Conservation (phyloP, 2,329 filamentous ascomycete genomes). For the Fusarium ramigenum region DNA sequence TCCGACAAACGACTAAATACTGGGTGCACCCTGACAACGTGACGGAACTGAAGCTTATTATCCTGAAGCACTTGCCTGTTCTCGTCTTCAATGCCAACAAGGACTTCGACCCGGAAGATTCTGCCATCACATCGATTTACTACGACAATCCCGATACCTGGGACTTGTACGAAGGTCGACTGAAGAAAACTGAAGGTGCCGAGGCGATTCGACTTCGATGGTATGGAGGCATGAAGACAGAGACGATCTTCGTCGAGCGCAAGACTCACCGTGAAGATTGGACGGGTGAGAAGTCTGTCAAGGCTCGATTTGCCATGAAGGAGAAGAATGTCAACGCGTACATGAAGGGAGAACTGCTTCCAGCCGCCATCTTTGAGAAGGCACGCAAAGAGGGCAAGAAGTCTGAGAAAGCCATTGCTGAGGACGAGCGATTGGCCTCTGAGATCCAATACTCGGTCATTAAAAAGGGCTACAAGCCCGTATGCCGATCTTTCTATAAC, state of each 20-base stretch:
- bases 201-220: slow-evolving; percentile 96
- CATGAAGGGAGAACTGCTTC: slow-evolving; percentile 83
- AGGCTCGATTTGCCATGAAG: slow-evolving; percentile 93
- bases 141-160: slow-evolving; percentile 95
- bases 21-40: slow-evolving; percentile 99
- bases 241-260: slow-evolving; percentile 95
- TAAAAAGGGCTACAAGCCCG: slow-evolving; percentile 85
- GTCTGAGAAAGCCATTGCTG: slow-evolving; percentile 86
- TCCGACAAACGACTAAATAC: slow-evolving; percentile 98
- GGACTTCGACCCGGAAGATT: slow-evolving; percentile 89
- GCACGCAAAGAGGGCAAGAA: slow-evolving; percentile 96
- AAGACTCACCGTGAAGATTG: slow-evolving; percentile 99
- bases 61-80: slow-evolving; percentile 96
- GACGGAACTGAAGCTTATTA: slow-evolving; percentile 96
- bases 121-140: slow-evolving; percentile 98
- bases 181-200: slow-evolving; percentile 98
- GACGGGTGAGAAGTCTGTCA: slow-evolving; percentile 99
- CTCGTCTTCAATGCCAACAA: slow-evolving; percentile 98
- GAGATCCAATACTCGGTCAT: slow-evolving; percentile 95
- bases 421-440: slow-evolving; percentile 87
- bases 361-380: slow-evolving; percentile 93
- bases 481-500: slow-evolving; percentile 97
- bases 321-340: slow-evolving; percentile 98
- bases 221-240: slow-evolving; percentile 96
- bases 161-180: slow-evolving; percentile 90